Evolutionary conservation across 208 protist genomes (phyloP), one percentile per base, ranked within the genome.

Genomic region (Leishmania mexicana): DNA sequence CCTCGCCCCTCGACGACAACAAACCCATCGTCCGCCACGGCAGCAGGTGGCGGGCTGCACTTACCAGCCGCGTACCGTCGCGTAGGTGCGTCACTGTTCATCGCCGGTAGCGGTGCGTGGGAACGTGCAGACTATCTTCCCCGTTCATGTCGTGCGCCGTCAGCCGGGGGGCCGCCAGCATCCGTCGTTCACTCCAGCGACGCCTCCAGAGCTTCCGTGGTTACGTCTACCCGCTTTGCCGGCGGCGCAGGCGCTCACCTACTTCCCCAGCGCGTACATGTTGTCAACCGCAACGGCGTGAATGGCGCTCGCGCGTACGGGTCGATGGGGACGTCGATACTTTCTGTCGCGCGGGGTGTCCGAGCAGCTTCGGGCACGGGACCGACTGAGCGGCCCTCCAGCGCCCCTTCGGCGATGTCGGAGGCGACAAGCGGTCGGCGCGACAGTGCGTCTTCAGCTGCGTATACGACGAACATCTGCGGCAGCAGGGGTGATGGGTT

Each of bases 101-200:
- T n/a, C 0, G 35, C 42, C 0, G 73, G 42, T 15, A 71, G 64
- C 38, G 62, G 72, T 47, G 76, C 54, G 35, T 85, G 83, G 78
- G n/a, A 58, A 1, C 77, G 76, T 28, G 83, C 78, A 1, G 76
- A 80, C 17, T 85, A 85, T 75, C 83, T 85, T 31, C 83, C 83
- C 0, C 78, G 78, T n/a, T 31, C 83, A 13, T 70, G 40, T 3
- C 78, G 72, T 5, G 64, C 65, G 0, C 70, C 78, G 3, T 85
- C 78, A 28, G 68, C 70, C 3, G 64, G 35, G n/a, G 45, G 64
- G 31, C 10, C 76, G 17, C 45, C 35, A n/a, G 24, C n/a, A 57
- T 45, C 58, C 7, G 35, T 45, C 21, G 42, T 35, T 21, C 75
- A 68, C 57, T 21, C 7, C 49, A 19, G 21, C 38, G 31, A 42